phyloP scores from a whole-genome alignment of 306 rosid genomes.

The Leucaena leucocephala region DNA sequence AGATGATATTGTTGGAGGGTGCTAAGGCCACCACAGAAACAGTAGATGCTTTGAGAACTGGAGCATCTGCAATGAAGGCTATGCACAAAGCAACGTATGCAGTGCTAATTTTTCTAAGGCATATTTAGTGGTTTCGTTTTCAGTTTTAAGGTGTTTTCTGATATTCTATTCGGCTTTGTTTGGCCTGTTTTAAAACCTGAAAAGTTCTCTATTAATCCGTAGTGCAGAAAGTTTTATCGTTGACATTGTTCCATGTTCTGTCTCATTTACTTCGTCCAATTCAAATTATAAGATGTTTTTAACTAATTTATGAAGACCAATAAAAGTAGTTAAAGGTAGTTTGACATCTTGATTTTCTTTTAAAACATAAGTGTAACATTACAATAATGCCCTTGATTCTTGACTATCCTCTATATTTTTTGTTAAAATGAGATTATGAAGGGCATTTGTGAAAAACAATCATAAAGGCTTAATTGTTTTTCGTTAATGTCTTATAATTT shows the following conservation, averaged over 20 bases:
- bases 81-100: conserved; percentile 94
- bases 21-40: conserved; percentile 99
- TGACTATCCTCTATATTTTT: background rate
- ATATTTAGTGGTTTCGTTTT: conserved; percentile 17
- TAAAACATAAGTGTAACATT: background rate
- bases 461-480: background rate
- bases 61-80: conserved; percentile 98
- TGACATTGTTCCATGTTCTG: too few species aligned
- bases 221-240: background rate
- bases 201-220: background rate
- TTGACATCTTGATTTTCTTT: too few species aligned
- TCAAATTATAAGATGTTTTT: too few species aligned
- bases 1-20: conserved; percentile 72
- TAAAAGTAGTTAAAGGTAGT: too few species aligned
- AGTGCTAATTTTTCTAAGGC: background rate
- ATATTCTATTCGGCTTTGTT: conserved; percentile 7
- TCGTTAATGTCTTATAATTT: background rate
- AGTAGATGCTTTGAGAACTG: conserved; percentile 95
- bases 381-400: background rate
- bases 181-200: conserved; percentile 9
- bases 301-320: too few species aligned
- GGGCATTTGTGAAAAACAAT: background rate
- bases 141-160: background rate
- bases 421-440: background rate
- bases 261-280: too few species aligned